A percentile compares a stretch with the other conserved stretches of the same genome.
phyloP scores from a whole-genome alignment of 176 grass and related monocot genomes.

The Carex littledalei region DNA sequence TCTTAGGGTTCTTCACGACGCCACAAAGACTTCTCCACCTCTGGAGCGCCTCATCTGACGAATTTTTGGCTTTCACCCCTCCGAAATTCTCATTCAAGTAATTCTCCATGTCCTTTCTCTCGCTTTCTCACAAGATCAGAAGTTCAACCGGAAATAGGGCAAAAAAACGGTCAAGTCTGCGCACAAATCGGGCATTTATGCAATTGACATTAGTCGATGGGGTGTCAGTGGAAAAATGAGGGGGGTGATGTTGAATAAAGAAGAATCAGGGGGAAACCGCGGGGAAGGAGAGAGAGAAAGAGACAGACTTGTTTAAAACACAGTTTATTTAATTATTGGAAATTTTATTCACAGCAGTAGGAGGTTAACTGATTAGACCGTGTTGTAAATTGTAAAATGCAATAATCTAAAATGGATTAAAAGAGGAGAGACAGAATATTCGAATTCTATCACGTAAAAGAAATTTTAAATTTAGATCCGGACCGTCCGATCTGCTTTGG shows the following conservation, averaged over 20 bases:
- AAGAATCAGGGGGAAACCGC: neutral
- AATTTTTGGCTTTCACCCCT: slow-evolving; percentile 71
- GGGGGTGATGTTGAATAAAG: neutral
- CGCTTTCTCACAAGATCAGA: neutral
- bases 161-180: neutral
- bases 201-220: neutral
- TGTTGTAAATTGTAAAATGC: neutral
- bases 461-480: too few relatives aligned
- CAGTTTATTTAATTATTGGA: neutral
- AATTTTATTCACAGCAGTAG: neutral
- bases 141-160: neutral
- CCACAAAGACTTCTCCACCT: slow-evolving; percentile 77
- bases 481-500: too few relatives aligned
- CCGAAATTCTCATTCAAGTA: slow-evolving; percentile 88
- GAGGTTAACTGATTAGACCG: neutral
- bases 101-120: slow-evolving; percentile 53
- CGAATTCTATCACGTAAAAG: too few relatives aligned
- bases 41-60: slow-evolving; percentile 72
- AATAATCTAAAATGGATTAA: neutral
- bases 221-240: slow-evolving; percentile 6
- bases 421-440: neutral
- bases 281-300: slow-evolving; percentile 31
- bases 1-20: slow-evolving; percentile 97
- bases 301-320: neutral
- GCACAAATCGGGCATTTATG: neutral